phyloP scores from a whole-genome alignment of 805 yeast species.

The Yarrowia keelungensis region DNA sequence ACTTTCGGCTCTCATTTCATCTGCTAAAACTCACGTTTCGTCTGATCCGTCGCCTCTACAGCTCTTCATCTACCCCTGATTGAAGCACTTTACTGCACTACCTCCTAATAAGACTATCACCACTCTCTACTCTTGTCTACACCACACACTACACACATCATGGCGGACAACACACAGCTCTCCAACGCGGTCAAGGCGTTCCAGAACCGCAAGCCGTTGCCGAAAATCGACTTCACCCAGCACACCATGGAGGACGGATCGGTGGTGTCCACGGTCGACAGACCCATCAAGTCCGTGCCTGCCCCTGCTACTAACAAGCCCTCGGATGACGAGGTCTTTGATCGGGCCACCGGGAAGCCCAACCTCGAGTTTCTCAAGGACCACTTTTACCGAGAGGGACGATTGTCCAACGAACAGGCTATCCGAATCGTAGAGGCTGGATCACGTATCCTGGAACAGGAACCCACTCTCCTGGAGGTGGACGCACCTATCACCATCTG shows the following conservation, averaged over 20 bases:
- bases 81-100: too few species aligned
- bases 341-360: constrained; percentile 65
- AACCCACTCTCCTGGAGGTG: constrained; percentile 79
- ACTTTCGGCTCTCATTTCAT: too few species aligned
- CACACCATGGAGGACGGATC: constrained; percentile 67
- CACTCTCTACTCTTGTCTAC: background rate
- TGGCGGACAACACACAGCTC: constrained; percentile 53
- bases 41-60: too few species aligned
- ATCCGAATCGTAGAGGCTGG: constrained; percentile 69
- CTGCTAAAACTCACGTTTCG: too few species aligned
- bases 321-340: constrained; percentile 70
- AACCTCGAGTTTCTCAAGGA: constrained; percentile 71
- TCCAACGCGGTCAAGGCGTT: constrained; percentile 50
- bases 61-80: background rate
- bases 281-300: constrained; percentile 63
- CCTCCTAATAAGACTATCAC: too few species aligned
- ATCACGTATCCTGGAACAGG: constrained; percentile 64
- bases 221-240: constrained; percentile 53
- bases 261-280: constrained; percentile 60
- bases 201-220: constrained; percentile 48
- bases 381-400: constrained; percentile 83
- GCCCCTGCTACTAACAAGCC: constrained; percentile 75
- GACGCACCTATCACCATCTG: constrained; percentile 95
- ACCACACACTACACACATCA: background rate
- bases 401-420: constrained; percentile 75